These are phyloP conservation scores for Theobroma grandiflorum DNA, from an alignment of 441 rosid species.

Conservation along the genomic window DNA sequence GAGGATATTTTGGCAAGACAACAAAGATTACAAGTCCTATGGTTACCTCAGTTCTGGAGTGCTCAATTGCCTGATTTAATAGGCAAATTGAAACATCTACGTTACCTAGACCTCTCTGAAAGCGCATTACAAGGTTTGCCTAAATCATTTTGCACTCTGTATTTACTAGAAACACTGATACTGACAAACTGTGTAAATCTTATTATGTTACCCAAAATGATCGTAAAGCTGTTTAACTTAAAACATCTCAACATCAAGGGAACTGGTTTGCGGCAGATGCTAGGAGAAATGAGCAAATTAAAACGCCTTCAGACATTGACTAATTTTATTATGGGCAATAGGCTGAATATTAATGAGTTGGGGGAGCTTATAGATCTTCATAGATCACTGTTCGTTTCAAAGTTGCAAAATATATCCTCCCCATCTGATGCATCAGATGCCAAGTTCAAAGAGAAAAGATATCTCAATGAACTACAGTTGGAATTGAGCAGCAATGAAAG, in stretches of 20 bases:
- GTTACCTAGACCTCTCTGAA: slow-evolving; percentile 35
- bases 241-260: slow-evolving; percentile 38
- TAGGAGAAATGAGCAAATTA: slow-evolving; percentile 39
- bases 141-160: slow-evolving; percentile 29
- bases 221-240: slow-evolving; percentile 31
- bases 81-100: slow-evolving; percentile 40
- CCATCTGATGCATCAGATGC: slow-evolving; percentile 40
- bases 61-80: slow-evolving; percentile 37
- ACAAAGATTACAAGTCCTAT: slow-evolving; percentile 32
- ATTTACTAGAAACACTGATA: slow-evolving; percentile 39
- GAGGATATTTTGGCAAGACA: slow-evolving; percentile 30
- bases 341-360: slow-evolving; percentile 43
- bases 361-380: slow-evolving; percentile 33
- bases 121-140: slow-evolving; percentile 33
- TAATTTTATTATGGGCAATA: slow-evolving; percentile 41
- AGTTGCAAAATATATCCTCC: slow-evolving; percentile 33
- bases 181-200: slow-evolving; percentile 31
- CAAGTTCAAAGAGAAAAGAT: slow-evolving; percentile 36
- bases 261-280: slow-evolving; percentile 42
- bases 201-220: slow-evolving; percentile 34
- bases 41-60: slow-evolving; percentile 26
- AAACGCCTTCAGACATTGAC: slow-evolving; percentile 38
- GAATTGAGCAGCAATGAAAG: slow-evolving; percentile 35
- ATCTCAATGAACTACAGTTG: slow-evolving; percentile 31
- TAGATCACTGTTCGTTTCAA: slow-evolving; percentile 32